These are phyloP conservation scores for Lentinus tigrinus DNA, from an alignment of 768 basidiomycete genomes.

Conservation along the genomic window DNA sequence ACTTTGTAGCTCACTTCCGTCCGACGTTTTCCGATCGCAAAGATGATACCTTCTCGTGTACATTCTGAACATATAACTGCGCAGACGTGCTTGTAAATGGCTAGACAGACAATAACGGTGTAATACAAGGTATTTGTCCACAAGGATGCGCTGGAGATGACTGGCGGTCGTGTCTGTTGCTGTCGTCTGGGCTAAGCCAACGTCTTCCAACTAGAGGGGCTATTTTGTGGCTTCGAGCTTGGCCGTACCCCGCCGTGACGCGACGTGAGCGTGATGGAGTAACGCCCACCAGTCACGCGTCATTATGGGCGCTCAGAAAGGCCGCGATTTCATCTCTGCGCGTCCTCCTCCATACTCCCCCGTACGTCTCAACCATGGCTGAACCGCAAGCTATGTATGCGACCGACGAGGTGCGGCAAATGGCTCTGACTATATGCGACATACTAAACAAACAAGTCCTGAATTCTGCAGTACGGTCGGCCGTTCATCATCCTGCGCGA, in stretches of 20 bases:
- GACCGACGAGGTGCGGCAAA: slow-evolving; percentile 69
- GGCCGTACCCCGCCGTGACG: too few relatives aligned
- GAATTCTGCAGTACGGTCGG: slow-evolving; percentile 68
- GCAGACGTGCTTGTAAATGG: slow-evolving; percentile 17
- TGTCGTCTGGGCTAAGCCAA: too few relatives aligned
- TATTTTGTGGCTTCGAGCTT: too few relatives aligned
- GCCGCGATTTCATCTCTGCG: not conserved
- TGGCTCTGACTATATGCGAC: not conserved
- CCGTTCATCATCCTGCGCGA: slow-evolving; percentile 98
- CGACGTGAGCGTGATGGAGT: too few relatives aligned
- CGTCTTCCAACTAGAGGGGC: too few relatives aligned
- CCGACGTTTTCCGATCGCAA: slow-evolving; percentile 13
- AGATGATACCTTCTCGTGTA: slow-evolving; percentile 24
- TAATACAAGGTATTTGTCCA: slow-evolving; percentile 9
- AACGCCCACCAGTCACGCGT: too few relatives aligned
- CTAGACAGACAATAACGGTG: slow-evolving; percentile 12
- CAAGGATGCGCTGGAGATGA: not conserved
- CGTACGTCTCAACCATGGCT: slow-evolving; percentile 25
- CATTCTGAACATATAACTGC: slow-evolving; percentile 3
- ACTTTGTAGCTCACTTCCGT: slow-evolving; percentile 25
- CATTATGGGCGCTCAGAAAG: not conserved
- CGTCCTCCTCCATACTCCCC: not conserved
- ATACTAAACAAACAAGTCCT: slow-evolving; percentile 15
- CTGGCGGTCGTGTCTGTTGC: not conserved
- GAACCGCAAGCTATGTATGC: slow-evolving; percentile 75